These are phyloP conservation scores for Volvox reticuliferus DNA, from an alignment of 139 green algal species.

Conservation along the genomic window DNA sequence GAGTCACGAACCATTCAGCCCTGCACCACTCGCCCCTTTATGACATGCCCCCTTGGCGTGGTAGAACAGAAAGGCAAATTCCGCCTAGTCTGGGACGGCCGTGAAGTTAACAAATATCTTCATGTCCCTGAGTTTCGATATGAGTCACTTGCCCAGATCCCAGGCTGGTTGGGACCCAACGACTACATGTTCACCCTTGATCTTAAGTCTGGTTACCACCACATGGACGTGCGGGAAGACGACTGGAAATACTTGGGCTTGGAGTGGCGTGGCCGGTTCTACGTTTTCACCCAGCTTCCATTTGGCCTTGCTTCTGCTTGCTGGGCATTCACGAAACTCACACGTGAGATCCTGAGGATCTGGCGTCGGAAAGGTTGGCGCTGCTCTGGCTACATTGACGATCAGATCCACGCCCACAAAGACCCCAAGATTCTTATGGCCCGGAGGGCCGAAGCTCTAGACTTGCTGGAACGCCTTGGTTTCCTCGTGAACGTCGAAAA, in stretches of 20 bases:
- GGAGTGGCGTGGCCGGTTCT: background rate
- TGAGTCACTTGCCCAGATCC: background rate
- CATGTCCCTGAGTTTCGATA: constrained; percentile 9
- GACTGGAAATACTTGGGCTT: constrained; percentile 26
- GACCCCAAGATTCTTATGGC: background rate
- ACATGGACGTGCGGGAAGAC: background rate
- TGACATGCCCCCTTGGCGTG: constrained; percentile 16
- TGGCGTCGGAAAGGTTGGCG: background rate
- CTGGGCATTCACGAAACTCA: constrained; percentile 48
- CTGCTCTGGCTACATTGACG: constrained; percentile 16
- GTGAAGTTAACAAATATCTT: background rate
- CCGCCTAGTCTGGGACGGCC: constrained; percentile 6
- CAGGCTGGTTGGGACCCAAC: background rate
- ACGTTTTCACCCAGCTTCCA: constrained; percentile 32
- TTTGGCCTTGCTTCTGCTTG: constrained; percentile 25
- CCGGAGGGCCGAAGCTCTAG: background rate
- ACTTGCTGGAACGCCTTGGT: background rate
- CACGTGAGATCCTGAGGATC: background rate
- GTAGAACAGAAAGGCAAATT: background rate
- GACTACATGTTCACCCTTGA: constrained; percentile 27
- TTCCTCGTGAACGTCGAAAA: constrained; percentile 8
- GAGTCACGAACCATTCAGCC: background rate
- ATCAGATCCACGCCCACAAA: background rate
- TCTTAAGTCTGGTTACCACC: constrained; percentile 28
- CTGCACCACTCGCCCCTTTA: background rate